Percentiles rank a stretch among this genome's conserved stretches.
Conservation (phyloP, 129 eudicot species). For the Chrysanthemum seticuspe region DNA sequence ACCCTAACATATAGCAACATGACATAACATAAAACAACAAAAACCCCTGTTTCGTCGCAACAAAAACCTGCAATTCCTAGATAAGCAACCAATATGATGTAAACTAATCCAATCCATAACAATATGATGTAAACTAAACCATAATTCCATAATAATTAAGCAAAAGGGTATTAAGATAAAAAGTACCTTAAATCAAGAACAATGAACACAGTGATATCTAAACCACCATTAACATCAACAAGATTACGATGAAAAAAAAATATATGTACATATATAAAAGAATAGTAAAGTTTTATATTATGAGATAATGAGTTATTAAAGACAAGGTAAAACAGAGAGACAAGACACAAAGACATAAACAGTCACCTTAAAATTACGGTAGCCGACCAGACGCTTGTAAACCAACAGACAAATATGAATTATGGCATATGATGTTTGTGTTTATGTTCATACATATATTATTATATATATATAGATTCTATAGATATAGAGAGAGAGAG, state of each 20-base stretch:
- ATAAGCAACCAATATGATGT: not conserved
- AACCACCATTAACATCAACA: not conserved
- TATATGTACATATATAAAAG: not conserved
- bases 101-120: not conserved
- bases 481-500: slow-evolving; percentile 21
- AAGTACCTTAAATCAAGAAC: slow-evolving; percentile 18
- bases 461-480: not conserved
- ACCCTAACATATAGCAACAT: slow-evolving; percentile 18
- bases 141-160: slow-evolving; percentile 3
- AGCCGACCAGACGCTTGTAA: slow-evolving; percentile 47
- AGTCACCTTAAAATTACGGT: slow-evolving; percentile 33
- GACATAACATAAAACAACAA: slow-evolving; percentile 30
- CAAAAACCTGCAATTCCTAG: slow-evolving; percentile 15
- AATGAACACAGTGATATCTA: slow-evolving; percentile 2
- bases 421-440: not conserved
- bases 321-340: slow-evolving; percentile 18
- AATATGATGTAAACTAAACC: not conserved
- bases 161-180: not conserved
- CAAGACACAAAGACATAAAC: slow-evolving; percentile 30
- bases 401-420: slow-evolving; percentile 30
- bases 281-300: too few relatives aligned
- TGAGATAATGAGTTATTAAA: too few relatives aligned
- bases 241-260: not conserved
- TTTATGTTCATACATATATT: not conserved
- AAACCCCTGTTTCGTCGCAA: slow-evolving; percentile 23